These are phyloP conservation scores for Carex littledalei DNA, from an alignment of 176 grass and related monocot genomes.

Conservation along the genomic window DNA sequence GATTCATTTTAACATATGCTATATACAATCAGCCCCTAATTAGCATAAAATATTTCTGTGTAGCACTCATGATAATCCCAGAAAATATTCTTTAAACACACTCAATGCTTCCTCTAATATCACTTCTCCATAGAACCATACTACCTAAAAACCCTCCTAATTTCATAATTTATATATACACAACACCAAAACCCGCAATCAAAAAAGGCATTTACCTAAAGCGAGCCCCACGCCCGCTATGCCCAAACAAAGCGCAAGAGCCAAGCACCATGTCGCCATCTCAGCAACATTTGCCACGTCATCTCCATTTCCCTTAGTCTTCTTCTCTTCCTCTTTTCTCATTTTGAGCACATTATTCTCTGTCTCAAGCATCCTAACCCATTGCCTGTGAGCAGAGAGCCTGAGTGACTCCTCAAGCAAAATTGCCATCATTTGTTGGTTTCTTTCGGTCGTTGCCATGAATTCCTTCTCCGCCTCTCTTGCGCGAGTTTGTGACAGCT, in stretches of 20 bases:
- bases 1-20: not conserved
- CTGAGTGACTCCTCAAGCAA: slow-evolving; percentile 59
- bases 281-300: not conserved
- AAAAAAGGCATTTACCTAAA: slow-evolving; percentile 53
- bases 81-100: not conserved
- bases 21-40: not conserved
- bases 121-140: not conserved
- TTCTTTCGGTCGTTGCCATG: slow-evolving; percentile 33
- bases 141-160: not conserved
- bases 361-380: slow-evolving; percentile 74
- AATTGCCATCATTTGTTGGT: slow-evolving; percentile 43
- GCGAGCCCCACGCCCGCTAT: slow-evolving; percentile 69
- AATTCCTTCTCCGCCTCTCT: slow-evolving; percentile 71
- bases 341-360: slow-evolving; percentile 55
- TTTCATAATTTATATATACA: slow-evolving; percentile 23
- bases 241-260: slow-evolving; percentile 71
- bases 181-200: slow-evolving; percentile 12
- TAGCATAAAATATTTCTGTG: not conserved
- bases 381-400: slow-evolving; percentile 75
- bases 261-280: slow-evolving; percentile 55
- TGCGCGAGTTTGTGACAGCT: slow-evolving; percentile 87
- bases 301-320: not conserved
- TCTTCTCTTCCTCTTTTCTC: slow-evolving; percentile 5
- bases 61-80: not conserved
- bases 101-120: not conserved